Base-by-base conservation (phyloP, 352 stramenopile genomes). In the Paralagenidium karlingii region DNA sequence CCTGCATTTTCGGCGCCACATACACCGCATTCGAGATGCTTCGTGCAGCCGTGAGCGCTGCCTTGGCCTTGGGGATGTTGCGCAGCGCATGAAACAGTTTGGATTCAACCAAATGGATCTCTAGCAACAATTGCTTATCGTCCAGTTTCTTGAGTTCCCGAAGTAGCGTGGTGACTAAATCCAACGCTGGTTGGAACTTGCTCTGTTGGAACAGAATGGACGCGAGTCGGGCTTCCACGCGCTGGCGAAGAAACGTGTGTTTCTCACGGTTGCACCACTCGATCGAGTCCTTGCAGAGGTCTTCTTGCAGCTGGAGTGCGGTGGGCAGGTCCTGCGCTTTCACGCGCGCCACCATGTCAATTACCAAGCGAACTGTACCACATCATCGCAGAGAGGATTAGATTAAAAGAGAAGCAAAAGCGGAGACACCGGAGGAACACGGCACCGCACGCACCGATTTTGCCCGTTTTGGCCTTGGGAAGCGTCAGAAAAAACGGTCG, bases 21-120 rank as follows among this genome's bases (percentile, higher is more conserved):
- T 99, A 99, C 55, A 98, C 98, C 30, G 94, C 81, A 70, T 99
- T 99, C 32, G 94, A 96, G 45, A 95, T 96, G 12, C 95, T 99
- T 40, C 96, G 78, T 26, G 83, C 85, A 5, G 96, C 95, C 8
- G 96, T 99, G 20, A 99, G 79, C 12, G 95, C 92, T 1, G 95
- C 93, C 58, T 94, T 92, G 40, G 84, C 74, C 69, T 98, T 98
- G 29, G 96, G 91, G 15, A 98, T 64, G 53, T 99, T 98, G 15
- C 91, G 86, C 24, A 99, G 65, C 12, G 89, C 94, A 59, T 99
- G 95, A 60, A 99, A 93, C 49, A 99, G 81, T 52, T 97, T 97
- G 37, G 82, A 87, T 65, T 99, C 96, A 19, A 98, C 81, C 20
- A 99, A 63, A 68, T 99, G 95, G 29, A 97, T 98, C 58, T 99